Evolutionary conservation across 768 basidiomycete species (phyloP).

Genomic region (Trametes punicea): DNA sequence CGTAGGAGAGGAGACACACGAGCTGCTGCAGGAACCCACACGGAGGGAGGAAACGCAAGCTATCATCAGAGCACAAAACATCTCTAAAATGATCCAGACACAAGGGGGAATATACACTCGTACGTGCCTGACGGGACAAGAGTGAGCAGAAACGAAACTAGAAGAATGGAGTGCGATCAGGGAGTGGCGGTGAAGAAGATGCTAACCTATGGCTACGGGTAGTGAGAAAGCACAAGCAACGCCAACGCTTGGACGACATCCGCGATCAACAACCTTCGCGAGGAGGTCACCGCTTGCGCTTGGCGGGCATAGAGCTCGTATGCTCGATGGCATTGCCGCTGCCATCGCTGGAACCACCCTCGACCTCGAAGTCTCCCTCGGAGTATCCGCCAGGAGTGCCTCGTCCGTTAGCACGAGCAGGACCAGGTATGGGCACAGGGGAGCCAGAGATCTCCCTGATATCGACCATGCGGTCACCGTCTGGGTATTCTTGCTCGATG

Average conservation of each 20-base stretch:
- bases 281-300: conserved; percentile 31
- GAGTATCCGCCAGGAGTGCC: conserved; percentile 7
- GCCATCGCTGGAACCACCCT: conserved; percentile 21
- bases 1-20: background rate
- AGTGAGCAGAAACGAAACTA: too few species aligned
- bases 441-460: conserved; percentile 22
- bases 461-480: conserved; percentile 12
- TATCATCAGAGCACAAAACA: conserved; percentile 19
- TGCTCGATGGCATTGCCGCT: conserved; percentile 19
- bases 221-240: background rate
- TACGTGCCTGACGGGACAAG: background rate
- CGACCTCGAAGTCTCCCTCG: conserved; percentile 24
- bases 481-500: conserved; percentile 9
- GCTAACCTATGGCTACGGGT: background rate
- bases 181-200: background rate
- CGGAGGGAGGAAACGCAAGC: conserved; percentile 8
- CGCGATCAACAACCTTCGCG: background rate
- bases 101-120: conserved; percentile 15
- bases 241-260: background rate
- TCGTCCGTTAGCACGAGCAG: conserved; percentile 7
- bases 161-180: background rate
- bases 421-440: conserved; percentile 18
- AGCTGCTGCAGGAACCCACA: conserved; percentile 9
- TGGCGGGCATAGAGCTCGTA: conserved; percentile 21
- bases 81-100: conserved; percentile 14